Base-by-base conservation (phyloP, 2,329 filamentous ascomycete genomes). In the Cyphellophora attinorum region DNA sequence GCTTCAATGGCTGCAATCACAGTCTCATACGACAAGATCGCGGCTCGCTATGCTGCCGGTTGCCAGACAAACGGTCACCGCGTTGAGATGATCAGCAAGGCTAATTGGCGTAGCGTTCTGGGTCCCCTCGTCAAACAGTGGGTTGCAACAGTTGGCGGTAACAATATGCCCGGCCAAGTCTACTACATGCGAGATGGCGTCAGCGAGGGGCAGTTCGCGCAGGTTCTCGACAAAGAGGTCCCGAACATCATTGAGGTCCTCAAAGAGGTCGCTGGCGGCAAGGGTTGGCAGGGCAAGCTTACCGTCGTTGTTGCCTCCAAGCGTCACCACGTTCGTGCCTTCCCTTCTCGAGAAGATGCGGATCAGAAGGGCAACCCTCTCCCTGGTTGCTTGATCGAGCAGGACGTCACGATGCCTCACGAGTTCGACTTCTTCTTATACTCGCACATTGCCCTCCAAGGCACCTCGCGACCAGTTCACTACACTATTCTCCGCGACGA, bases 111-210 rank as follows among this genome's bases (percentile, higher is more conserved):
- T 5, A 60, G 60, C 11, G 76, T 88, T 54, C 69, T 95, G 15
- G 63, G 68, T 0, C 70, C 71, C 5, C 65, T 93, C 3, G 58
- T 81, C 5, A 60, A 62, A 13, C 59, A 71, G 28, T 96, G 88
- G 84, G 64, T 71, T 18, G 50, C 61, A 11, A 68, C 60, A 2
- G 63, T 72, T 34, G 68, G 69, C 13, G 59, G 61, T 2, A 70
- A 73, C n/a, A 55, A 56, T 16, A 51, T 66, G 11, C 88, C 89
- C 0, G 48, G 70, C n/a, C 77, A 88, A 23, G 69, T 98, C 37
- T 83, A 93, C 48, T 96, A 93, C 60, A 81, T 96, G 59, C 84
- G 91, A 12, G 91, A 98, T 50, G 91, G 91, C 47, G 85, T 96
- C 1, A 80, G 80, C 0, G 85, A 94, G 50, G 84, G 84, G 0